Base-by-base conservation (phyloP, 352 stramenopile species). In the Pythium pyrilobum region DNA sequence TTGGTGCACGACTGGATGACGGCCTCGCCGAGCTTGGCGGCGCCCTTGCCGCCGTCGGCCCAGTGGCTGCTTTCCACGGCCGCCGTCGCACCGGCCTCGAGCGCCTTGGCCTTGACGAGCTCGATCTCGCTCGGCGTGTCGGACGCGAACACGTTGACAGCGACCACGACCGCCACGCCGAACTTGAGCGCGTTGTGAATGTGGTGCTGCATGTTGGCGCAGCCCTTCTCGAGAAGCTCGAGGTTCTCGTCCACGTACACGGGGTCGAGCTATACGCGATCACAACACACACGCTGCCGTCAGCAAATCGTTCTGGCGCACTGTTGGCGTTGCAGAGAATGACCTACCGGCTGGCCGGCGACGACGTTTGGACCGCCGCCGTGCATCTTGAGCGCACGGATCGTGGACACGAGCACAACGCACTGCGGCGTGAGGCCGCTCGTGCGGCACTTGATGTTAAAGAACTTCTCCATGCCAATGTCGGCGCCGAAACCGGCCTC, bases 311-410 rank as follows among this genome's bases (percentile, higher is more conserved):
- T 21, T 11, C 40, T 29, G 28, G 16, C 8, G 9, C 15, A 44
- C 6, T 38, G 10, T 27, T 27, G 3, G 13, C 20, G 24, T 25
- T 5, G 40, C 7, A n/a, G n/a, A n/a, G n/a, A n/a, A 24, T 43
- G 37, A 50, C 79, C 53, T 58, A 98, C 75, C 31, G 92, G 91
- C 56, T 98, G 95, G 5, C 94, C 96, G 12, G 95, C 93, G 28
- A 86, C 86, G 16, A 99, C 95, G 28, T 92, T 90, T 45, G 96
- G 94, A 15, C 95, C 97, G n/a, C 97, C 97, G 28, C 97, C 97
- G 77, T 99, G 96, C 91, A 98, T 98, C 78, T 99, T 99, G 21
- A 99, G 71, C 28, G 97, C 97, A 32, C 97, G 92, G 27, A 99
- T 90, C 4, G 97, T 99, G 16, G 97, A 94, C 15, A 99, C 97